Evolutionary conservation across 441 rosid species (phyloP).

Genomic region (Mallotus japonicus): DNA sequence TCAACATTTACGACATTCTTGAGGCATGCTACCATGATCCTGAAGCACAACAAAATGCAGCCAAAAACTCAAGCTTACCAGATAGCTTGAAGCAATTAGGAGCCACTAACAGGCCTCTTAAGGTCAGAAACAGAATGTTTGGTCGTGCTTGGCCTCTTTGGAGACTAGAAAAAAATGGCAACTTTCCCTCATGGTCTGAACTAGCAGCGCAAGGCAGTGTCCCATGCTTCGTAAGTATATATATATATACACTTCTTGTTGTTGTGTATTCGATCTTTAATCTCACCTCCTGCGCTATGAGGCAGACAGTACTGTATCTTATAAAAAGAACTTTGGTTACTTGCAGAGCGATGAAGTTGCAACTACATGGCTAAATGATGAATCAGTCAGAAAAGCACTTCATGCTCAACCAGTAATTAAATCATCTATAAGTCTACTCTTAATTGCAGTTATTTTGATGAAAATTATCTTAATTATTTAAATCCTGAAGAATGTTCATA

Average conservation of each 20-base stretch:
- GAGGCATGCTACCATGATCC: constrained; percentile 54
- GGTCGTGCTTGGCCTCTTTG: constrained; percentile 70
- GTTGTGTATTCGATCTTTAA: no score
- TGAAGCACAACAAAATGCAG: not conserved
- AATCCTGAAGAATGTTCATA: not conserved
- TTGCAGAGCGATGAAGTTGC: constrained; percentile 52
- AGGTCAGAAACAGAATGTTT: constrained; percentile 53
- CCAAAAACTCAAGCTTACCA: constrained; percentile 34
- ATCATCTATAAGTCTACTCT: no score
- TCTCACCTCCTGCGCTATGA: no score
- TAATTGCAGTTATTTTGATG: no score
- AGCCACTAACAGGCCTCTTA: constrained; percentile 38
- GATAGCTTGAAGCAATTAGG: constrained; percentile 51
- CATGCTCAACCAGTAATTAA: constrained; percentile 45
- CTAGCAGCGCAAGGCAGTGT: constrained; percentile 22
- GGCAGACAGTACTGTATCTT: no score
- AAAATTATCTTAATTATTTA: not conserved
- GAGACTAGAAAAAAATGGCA: constrained; percentile 34
- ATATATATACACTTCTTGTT: not conserved
- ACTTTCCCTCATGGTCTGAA: constrained; percentile 43
- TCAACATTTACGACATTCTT: constrained; percentile 48
- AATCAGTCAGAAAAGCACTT: constrained; percentile 46
- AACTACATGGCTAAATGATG: constrained; percentile 48
- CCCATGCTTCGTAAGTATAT: constrained; percentile 39
- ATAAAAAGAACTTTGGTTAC: no score